These are phyloP conservation scores for Schwanniomyces etchellsii DNA, from an alignment of 1,139 yeast genomes.

Conservation along the genomic window DNA sequence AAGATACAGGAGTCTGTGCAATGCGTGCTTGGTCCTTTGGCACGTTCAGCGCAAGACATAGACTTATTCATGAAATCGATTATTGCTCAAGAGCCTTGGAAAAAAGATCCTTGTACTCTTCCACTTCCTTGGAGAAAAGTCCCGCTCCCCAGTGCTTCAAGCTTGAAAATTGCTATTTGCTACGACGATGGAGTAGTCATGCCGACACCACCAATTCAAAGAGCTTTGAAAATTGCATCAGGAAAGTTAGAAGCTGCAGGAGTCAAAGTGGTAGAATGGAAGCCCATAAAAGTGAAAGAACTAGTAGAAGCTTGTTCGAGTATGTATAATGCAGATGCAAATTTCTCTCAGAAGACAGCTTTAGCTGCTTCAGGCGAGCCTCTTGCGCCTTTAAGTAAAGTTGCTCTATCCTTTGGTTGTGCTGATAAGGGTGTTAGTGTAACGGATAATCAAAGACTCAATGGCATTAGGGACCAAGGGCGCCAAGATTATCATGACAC, in stretches of 20 bases:
- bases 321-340: constrained; percentile 4
- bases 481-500: constrained; percentile 30
- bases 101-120: constrained; percentile 12
- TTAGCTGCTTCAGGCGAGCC: constrained; percentile 15
- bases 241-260: constrained; percentile 18
- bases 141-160: not conserved
- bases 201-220: constrained; percentile 15
- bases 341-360: constrained; percentile 6
- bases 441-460: constrained; percentile 33
- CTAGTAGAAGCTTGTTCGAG: constrained; percentile 2
- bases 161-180: constrained; percentile 12
- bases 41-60: constrained; percentile 22
- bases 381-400: constrained; percentile 9
- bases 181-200: constrained; percentile 13
- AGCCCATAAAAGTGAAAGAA: constrained; percentile 9
- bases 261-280: constrained; percentile 11
- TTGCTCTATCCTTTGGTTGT: constrained; percentile 25
- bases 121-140: constrained; percentile 14
- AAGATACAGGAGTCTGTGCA: constrained; percentile 23
- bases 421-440: constrained; percentile 36
- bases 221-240: constrained; percentile 16
- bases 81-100: constrained; percentile 20
- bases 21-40: constrained; percentile 43
- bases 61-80: constrained; percentile 21
- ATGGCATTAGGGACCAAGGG: constrained; percentile 36